phyloP scores from a whole-genome alignment of 176 grass and related monocot genomes.

The Phyllostachys edulis region DNA sequence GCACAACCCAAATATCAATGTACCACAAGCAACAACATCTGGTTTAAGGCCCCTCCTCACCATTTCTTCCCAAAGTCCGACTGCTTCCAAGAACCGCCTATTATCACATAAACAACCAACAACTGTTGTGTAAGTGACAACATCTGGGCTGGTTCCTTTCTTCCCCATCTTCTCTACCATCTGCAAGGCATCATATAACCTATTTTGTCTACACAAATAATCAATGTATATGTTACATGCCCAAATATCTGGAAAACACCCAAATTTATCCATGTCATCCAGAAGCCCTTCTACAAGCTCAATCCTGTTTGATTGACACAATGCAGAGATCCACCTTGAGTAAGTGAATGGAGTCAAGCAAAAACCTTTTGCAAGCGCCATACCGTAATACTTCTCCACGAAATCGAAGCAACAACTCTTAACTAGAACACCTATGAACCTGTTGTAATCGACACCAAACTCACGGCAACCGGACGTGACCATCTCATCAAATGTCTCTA shows the following conservation, averaged over 20 bases:
- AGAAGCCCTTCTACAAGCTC: constrained; percentile 56
- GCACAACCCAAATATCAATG: constrained; percentile 66
- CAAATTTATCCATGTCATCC: constrained; percentile 62
- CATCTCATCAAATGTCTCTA: constrained; percentile 80
- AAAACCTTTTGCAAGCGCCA: constrained; percentile 50
- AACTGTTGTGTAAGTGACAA: constrained; percentile 62
- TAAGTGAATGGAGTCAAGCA: constrained; percentile 71
- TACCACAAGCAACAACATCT: constrained; percentile 57
- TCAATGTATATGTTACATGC: constrained; percentile 78
- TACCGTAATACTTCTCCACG: constrained; percentile 58
- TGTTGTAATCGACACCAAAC: constrained; percentile 67
- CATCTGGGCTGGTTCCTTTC: constrained; percentile 51
- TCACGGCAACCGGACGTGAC: constrained; percentile 53
- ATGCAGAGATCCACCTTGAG: constrained; percentile 67
- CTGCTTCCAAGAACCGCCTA: constrained; percentile 46
- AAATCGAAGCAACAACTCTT: constrained; percentile 66
- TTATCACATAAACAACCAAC: constrained; percentile 52
- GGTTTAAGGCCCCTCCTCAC: constrained; percentile 43
- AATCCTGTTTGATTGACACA: constrained; percentile 57
- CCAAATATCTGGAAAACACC: constrained; percentile 66
- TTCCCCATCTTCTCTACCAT: constrained; percentile 50
- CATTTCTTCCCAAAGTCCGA: constrained; percentile 69
- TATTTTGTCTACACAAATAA: constrained; percentile 54
- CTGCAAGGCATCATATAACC: constrained; percentile 57
- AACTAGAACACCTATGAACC: constrained; percentile 65